Percentiles rank a stretch among this genome's conserved stretches.
Evolutionary conservation across 768 basidiomycete genomes (phyloP).

Genomic region (Pleurotus platypus): DNA sequence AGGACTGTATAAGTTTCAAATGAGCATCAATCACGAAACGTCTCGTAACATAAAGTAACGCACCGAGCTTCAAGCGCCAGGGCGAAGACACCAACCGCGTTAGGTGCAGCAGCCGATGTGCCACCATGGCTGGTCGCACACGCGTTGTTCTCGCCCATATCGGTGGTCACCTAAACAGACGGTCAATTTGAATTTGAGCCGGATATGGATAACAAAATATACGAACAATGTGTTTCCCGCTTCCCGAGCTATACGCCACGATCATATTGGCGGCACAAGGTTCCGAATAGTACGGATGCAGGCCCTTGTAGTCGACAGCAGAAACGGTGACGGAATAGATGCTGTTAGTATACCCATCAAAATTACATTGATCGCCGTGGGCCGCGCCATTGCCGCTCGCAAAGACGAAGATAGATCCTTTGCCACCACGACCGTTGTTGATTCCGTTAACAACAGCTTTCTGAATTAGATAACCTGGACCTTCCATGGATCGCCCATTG

Average conservation of each 20-base stretch:
- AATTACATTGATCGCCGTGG: conserved; percentile 95
- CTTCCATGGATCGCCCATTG: conserved; percentile 93
- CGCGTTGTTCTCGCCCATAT: conserved; percentile 70
- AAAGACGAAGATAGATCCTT: conserved; percentile 94
- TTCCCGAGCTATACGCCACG: conserved; percentile 93
- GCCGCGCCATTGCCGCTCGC: conserved; percentile 95
- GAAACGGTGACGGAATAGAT: conserved; percentile 96
- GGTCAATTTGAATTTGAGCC: conserved; percentile 4
- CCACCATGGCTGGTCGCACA: conserved; percentile 89
- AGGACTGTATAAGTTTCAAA: conserved; percentile 47
- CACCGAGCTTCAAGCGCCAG: conserved; percentile 86
- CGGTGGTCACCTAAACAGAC: conserved; percentile 78
- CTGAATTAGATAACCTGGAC: conserved; percentile 83
- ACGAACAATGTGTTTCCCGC: conserved; percentile 89
- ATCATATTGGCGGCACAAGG: conserved; percentile 97
- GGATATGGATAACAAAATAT: conserved; percentile 10
- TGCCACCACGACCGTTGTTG: conserved; percentile 82
- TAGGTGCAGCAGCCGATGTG: conserved; percentile 96
- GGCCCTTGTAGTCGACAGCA: conserved; percentile 89
- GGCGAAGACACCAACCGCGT: conserved; percentile 91
- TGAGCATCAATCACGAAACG: not conserved
- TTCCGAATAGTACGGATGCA: conserved; percentile 97
- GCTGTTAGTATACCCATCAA: conserved; percentile 98
- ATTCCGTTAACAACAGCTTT: conserved; percentile 95
- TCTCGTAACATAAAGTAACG: conserved; percentile 12